phyloP scores from a whole-genome alignment of 2,329 filamentous ascomycete genomes.

The Aspergillus oerlinghausenensis region DNA sequence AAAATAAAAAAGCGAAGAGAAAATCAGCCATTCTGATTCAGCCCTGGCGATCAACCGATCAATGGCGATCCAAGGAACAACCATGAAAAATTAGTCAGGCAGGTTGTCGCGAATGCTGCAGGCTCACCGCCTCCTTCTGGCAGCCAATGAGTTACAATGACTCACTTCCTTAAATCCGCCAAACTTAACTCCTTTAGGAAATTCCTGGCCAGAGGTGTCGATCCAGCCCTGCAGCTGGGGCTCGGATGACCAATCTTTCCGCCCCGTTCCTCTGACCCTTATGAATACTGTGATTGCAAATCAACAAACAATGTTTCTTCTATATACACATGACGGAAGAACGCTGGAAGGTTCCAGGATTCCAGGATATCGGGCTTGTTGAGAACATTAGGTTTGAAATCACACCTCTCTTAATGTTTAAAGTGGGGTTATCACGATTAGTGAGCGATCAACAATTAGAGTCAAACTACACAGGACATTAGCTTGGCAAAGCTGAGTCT shows the following conservation, averaged over 20 bases:
- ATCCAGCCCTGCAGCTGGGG: background rate
- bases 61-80: constrained; percentile 2
- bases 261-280: constrained; percentile 10
- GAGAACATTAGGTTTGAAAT: background rate
- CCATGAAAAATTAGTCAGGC: background rate
- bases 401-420: background rate
- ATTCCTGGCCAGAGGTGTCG: constrained; percentile 1
- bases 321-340: background rate
- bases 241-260: constrained; percentile 20
- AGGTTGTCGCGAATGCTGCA: background rate
- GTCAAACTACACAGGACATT: too few relatives aligned
- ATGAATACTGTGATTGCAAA: background rate
- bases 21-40: constrained; percentile 8
- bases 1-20: constrained; percentile 3
- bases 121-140: constrained; percentile 11
- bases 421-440: background rate
- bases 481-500: background rate
- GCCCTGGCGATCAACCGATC: constrained; percentile 4
- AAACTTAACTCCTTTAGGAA: constrained; percentile 5
- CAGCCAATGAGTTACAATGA: constrained; percentile 13
- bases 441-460: background rate
- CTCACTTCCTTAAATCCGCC: constrained; percentile 9
- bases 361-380: background rate
- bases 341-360: background rate
- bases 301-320: background rate